Conservation (phyloP, 2,329 filamentous ascomycete species). For the Aureobasidium sp. region DNA sequence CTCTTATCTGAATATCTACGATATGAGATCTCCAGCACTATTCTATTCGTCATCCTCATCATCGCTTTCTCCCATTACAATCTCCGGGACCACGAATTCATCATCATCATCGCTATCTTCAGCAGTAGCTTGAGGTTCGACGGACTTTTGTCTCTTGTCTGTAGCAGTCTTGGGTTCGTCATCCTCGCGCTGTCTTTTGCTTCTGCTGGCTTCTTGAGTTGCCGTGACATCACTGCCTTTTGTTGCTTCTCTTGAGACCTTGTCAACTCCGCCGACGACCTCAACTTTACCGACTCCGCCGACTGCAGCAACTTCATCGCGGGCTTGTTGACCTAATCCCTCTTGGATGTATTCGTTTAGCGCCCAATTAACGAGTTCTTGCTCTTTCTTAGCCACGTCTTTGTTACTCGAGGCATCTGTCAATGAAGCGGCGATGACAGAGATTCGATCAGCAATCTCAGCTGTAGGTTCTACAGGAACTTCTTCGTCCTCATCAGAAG, state of each 20-base stretch:
- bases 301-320: neutral
- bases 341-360: constrained; percentile 10
- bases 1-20: too few relatives aligned
- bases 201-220: neutral
- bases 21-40: neutral
- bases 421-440: neutral
- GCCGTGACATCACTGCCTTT: neutral
- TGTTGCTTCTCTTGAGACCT: neutral
- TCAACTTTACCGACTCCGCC: too few relatives aligned
- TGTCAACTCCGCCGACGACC: too few relatives aligned
- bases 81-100: constrained; percentile 40
- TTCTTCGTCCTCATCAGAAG: constrained; percentile 7
- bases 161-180: neutral
- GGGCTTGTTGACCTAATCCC: neutral
- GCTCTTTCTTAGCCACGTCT: neutral
- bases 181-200: neutral
- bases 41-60: constrained; percentile 32
- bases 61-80: constrained; percentile 36
- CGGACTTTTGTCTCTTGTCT: constrained; percentile 17
- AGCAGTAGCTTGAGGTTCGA: constrained; percentile 15
- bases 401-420: neutral
- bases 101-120: constrained; percentile 35
- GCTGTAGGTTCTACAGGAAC: neutral
- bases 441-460: neutral
- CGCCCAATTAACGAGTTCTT: constrained; percentile 14